Conservation (phyloP, 345 rosid species). For the Hevea brasiliensis region DNA sequence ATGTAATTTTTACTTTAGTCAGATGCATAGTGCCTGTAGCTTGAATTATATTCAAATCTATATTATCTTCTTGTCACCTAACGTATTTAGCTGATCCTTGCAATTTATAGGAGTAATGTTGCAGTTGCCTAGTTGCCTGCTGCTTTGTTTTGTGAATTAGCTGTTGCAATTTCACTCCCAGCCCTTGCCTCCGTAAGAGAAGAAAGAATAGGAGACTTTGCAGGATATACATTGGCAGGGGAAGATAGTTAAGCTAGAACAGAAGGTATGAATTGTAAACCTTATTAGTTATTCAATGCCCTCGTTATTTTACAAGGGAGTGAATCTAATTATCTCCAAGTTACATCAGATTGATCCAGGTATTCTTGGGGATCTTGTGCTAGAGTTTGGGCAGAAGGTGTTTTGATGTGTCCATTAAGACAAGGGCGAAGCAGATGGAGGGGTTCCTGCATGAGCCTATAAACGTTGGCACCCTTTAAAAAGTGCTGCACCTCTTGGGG, state of each 20-base stretch:
- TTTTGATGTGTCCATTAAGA: slow-evolving; percentile 92
- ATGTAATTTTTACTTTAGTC: too few species aligned
- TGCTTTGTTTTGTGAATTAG: not conserved
- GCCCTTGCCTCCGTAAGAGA: slow-evolving; percentile 85
- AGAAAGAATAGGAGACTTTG: slow-evolving; percentile 76
- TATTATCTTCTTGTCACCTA: slow-evolving; percentile 9
- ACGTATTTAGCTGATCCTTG: not conserved
- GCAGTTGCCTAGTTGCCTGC: not conserved
- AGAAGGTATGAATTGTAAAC: slow-evolving; percentile 56
- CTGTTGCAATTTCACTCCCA: slow-evolving; percentile 29
- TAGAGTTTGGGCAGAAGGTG: slow-evolving; percentile 85
- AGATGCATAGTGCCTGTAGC: too few species aligned
- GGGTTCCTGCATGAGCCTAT: slow-evolving; percentile 78
- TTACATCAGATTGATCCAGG: slow-evolving; percentile 75
- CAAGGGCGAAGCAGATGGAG: slow-evolving; percentile 93
- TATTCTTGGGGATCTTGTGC: slow-evolving; percentile 83
- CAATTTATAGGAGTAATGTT: not conserved
- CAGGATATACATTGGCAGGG: slow-evolving; percentile 81
- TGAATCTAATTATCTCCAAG: not conserved
- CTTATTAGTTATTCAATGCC: not conserved
- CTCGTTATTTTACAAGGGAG: not conserved
- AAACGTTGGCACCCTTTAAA: slow-evolving; percentile 20
- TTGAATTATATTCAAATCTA: too few species aligned
- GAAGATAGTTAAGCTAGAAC: slow-evolving; percentile 66
- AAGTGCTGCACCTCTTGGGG: not conserved